phyloP scores from a whole-genome alignment of 2,329 filamentous ascomycete genomes.

The Aspergillus amoenus region DNA sequence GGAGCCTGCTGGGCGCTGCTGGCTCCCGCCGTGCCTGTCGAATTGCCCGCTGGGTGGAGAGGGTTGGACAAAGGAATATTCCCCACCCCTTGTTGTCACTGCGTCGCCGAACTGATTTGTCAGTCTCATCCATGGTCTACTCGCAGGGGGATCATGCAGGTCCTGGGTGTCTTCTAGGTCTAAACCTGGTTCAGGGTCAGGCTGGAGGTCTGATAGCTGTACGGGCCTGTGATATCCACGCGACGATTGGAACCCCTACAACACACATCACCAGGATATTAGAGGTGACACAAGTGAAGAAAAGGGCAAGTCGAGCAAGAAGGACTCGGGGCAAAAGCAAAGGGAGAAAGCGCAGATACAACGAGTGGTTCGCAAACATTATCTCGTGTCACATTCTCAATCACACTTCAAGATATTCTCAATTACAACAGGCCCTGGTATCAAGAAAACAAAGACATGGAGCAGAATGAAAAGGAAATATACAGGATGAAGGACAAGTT shows the following conservation, averaged over 20 bases:
- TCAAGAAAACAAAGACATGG: conserved; percentile 19
- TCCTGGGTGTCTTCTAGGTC: conserved; percentile 14
- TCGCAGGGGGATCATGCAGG: conserved; percentile 1
- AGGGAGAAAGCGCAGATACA: background rate
- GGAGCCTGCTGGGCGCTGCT: conserved; percentile 6
- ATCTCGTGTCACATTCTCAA: conserved; percentile 18
- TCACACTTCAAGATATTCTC: conserved; percentile 16
- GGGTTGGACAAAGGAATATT: conserved; percentile 7
- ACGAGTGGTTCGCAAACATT: conserved; percentile 10
- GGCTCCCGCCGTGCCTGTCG: background rate
- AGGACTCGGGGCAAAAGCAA: background rate
- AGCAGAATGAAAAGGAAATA: conserved; percentile 1
- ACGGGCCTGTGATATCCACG: conserved; percentile 27
- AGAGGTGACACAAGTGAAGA: conserved; percentile 20
- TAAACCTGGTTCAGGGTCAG: conserved; percentile 18
- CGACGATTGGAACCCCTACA: conserved; percentile 33
- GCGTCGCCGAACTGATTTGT: background rate
- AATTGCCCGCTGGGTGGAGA: background rate
- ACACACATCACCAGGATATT: conserved; percentile 27
- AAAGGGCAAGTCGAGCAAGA: background rate
- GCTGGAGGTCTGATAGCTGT: conserved; percentile 20
- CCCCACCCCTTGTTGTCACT: conserved; percentile 1
- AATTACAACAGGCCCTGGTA: conserved; percentile 31
- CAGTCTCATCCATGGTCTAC: conserved; percentile 3
- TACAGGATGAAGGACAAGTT: background rate